Evolutionary conservation across 148 eudicot genomes (phyloP).

Genomic region (Persicaria maculosa): DNA sequence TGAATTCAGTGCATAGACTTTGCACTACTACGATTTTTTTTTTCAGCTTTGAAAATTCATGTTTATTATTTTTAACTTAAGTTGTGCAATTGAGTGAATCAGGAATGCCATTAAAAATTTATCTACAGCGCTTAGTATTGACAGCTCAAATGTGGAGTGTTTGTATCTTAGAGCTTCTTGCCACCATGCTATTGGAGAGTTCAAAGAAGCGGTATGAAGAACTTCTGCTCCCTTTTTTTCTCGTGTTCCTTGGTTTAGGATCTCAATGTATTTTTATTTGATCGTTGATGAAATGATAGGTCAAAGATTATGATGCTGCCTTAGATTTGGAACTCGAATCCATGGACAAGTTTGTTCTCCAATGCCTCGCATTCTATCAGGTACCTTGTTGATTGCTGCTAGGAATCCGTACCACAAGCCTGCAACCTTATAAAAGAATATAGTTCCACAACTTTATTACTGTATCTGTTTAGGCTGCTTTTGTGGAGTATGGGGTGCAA

Average conservation of each 20-base stretch:
- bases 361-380: slow-evolving; percentile 95
- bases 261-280: slow-evolving; percentile 1
- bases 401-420: neutral
- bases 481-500: neutral
- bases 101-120: slow-evolving; percentile 93
- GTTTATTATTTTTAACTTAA: neutral
- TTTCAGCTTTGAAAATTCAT: neutral
- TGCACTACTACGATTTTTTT: neutral
- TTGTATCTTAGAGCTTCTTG: slow-evolving; percentile 89
- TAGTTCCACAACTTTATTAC: neutral
- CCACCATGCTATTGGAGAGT: slow-evolving; percentile 94
- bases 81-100: slow-evolving; percentile 4
- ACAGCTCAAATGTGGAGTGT: slow-evolving; percentile 78
- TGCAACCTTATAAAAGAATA: neutral
- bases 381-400: slow-evolving; percentile 24
- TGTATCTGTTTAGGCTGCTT: neutral
- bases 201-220: slow-evolving; percentile 85
- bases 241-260: neutral
- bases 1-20: neutral
- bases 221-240: neutral
- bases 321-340: slow-evolving; percentile 89
- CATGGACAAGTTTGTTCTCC: slow-evolving; percentile 88
- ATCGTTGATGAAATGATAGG: slow-evolving; percentile 32
- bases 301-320: slow-evolving; percentile 91
- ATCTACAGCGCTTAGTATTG: slow-evolving; percentile 59